Percentiles rank a stretch among this genome's conserved stretches.
Conservation (phyloP, 2,329 filamentous ascomycete genomes). For the Sarocladium strictum region DNA sequence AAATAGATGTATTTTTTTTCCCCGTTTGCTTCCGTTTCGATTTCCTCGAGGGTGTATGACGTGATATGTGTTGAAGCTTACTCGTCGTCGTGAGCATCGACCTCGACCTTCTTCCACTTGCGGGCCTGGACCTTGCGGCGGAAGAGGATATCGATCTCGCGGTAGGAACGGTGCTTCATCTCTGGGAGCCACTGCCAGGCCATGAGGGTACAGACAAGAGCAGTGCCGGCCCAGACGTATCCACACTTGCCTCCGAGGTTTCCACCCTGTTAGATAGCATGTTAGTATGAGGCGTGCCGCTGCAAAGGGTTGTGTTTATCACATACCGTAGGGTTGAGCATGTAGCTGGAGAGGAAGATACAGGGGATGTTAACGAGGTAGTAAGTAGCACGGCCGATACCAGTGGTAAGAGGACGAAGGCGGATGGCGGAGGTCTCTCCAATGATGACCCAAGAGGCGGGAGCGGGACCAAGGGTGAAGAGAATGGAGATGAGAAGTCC, state of each 20-base stretch:
- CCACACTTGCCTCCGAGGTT: conserved; percentile 50
- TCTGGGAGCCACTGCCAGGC: conserved; percentile 46
- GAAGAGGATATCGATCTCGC: conserved; percentile 58
- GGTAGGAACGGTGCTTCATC: conserved; percentile 52
- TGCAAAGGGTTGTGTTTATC: background rate
- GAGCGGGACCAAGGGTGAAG: conserved; percentile 56
- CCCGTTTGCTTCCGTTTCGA: background rate
- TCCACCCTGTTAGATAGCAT: conserved; percentile 22
- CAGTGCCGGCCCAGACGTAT: conserved; percentile 55
- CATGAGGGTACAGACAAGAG: conserved; percentile 44
- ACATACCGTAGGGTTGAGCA: conserved; percentile 50
- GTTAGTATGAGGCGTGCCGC: conserved; percentile 18
- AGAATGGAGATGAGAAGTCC: conserved; percentile 61
- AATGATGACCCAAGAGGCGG: conserved; percentile 61
- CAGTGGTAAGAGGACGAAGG: conserved; percentile 59
- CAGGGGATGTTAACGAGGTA: conserved; percentile 61
- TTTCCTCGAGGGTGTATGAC: background rate
- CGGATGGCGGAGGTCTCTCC: conserved; percentile 61
- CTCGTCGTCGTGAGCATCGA: conserved; percentile 57
- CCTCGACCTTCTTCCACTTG: conserved; percentile 46
- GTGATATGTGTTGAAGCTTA: conserved; percentile 28
- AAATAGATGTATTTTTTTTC: no score
- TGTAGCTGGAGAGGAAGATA: conserved; percentile 55
- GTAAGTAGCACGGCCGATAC: conserved; percentile 57
- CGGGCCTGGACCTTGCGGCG: conserved; percentile 46